Evolutionary conservation across 2,329 filamentous ascomycete genomes (phyloP).

Genomic region (Scedosporium apiospermum): DNA sequence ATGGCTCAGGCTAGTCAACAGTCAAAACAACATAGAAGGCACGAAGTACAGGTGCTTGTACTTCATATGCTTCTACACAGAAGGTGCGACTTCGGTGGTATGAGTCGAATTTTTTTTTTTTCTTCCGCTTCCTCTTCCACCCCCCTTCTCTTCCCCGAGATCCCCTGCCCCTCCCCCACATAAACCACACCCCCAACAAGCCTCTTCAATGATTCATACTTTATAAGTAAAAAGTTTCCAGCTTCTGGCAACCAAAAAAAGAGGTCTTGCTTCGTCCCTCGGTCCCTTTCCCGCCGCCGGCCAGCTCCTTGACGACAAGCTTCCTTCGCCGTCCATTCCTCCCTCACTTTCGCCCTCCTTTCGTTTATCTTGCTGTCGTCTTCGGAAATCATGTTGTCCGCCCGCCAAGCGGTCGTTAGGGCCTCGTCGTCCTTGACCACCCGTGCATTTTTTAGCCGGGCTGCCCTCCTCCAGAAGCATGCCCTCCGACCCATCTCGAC

Average conservation of each 20-base stretch:
- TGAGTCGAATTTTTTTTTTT: neutral
- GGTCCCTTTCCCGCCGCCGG: neutral
- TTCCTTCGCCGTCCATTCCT: conserved; percentile 4
- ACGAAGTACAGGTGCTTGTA: neutral
- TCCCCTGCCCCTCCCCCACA: conserved; percentile 13
- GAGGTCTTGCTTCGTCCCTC: conserved; percentile 9
- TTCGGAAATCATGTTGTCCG: conserved; percentile 30
- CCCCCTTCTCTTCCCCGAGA: neutral
- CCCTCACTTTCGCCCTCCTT: conserved; percentile 4
- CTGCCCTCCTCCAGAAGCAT: neutral
- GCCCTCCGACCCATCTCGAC: conserved; percentile 19
- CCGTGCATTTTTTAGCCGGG: conserved; percentile 1
- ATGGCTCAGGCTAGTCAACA: neutral
- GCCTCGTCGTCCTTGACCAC: conserved; percentile 20
- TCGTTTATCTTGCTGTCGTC: conserved; percentile 1
- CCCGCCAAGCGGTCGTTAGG: conserved; percentile 30
- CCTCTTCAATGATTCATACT: conserved; percentile 5
- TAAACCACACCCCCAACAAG: conserved; percentile 5
- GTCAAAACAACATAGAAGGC: no score
- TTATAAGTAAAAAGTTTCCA: neutral
- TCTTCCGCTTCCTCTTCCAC: neutral
- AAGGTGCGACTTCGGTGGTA: conserved; percentile 1
- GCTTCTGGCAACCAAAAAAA: conserved; percentile 9
- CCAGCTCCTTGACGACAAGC: conserved; percentile 3
- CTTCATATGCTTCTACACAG: neutral